Base-by-base conservation (phyloP, 179 eudicot species). In the Carnegiea gigantea region DNA sequence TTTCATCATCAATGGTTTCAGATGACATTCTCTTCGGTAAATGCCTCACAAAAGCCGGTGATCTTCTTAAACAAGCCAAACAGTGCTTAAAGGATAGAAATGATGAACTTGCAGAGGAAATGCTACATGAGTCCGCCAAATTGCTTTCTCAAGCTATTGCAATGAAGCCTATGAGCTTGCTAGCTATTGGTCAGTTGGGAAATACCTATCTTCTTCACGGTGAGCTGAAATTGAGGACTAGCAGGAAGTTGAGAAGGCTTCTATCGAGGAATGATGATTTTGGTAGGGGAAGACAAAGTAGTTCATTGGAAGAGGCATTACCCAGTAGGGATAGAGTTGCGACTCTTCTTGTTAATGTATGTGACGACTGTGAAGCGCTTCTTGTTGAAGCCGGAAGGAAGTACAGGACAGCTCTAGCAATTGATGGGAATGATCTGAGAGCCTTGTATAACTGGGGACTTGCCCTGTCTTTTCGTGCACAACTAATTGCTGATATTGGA, bases 361-460 rank as follows among this genome's bases (percentile, higher is more conserved):
- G 98, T 87, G 94, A 92, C 86, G 99, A 95, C 83, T 92, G 98
- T 87, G 98, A 95, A 89, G 85, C 90, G 60, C 90, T 95, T 62
- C 94, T 95, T 44, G 88, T 94, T 82, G 89, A 91, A 84, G 98
- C 99, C 0, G 99, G 99, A 84, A 92, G 93, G 85, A 90, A 86
- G 76, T 95, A 94, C 80, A 88, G 91, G 81, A 77, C 87, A 78
- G 99, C 99, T 57, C 81, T 94, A 85, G 88, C 98, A 43, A 92
- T 95, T 82, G 99, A 95, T 80, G 93, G 95, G 79, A 89, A 88
- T 86, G 99, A 95, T 83, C 85, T 92, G 84, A 90, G 96, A 89
- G 97, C 99, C 53, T 81, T 95, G 81, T 94, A 95, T 86, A 95
- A 95, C 65, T 95, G 98, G 99, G 99, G 99, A 33, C 95, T 95